These are phyloP conservation scores for Quercus glauca DNA, from an alignment of 306 rosid genomes.

Conservation along the genomic window DNA sequence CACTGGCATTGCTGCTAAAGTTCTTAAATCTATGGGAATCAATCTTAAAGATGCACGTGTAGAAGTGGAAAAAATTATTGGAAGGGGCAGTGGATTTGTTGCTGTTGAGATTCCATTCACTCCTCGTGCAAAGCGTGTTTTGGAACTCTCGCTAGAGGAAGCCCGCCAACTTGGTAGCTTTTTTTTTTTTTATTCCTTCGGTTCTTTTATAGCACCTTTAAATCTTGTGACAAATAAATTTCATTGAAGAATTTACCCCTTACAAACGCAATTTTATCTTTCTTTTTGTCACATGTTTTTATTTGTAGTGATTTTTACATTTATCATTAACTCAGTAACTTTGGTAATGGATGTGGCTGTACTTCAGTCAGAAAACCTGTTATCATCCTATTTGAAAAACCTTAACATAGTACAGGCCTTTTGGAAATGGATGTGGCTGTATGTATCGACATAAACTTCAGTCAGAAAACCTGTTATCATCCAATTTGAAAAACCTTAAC, in stretches of 20 bases:
- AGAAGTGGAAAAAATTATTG: slow-evolving; percentile 98
- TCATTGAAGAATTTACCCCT: too few relatives aligned
- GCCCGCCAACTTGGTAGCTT: slow-evolving; percentile 93
- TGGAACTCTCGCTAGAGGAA: slow-evolving; percentile 97
- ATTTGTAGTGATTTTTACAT: background rate
- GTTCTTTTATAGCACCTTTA: background rate
- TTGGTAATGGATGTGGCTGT: too few relatives aligned
- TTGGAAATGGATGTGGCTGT: too few relatives aligned
- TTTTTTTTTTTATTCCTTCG: background rate
- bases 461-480: background rate
- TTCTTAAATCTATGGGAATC: slow-evolving; percentile 94
- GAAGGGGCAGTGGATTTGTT: slow-evolving; percentile 99
- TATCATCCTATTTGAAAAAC: background rate
- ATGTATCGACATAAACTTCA: background rate
- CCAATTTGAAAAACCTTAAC: background rate
- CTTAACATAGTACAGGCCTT: background rate
- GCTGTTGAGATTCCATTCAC: slow-evolving; percentile 98
- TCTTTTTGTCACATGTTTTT: background rate
- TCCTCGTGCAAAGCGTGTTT: slow-evolving; percentile 96
- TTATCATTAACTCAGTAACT: background rate
- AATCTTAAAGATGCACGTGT: slow-evolving; percentile 97
- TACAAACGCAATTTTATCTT: background rate
- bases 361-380: background rate
- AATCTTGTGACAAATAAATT: background rate
- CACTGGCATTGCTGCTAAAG: slow-evolving; percentile 97